These are phyloP conservation scores for Domatiomyces globalis DNA, from an alignment of 2,329 filamentous ascomycete genomes.

Conservation along the genomic window DNA sequence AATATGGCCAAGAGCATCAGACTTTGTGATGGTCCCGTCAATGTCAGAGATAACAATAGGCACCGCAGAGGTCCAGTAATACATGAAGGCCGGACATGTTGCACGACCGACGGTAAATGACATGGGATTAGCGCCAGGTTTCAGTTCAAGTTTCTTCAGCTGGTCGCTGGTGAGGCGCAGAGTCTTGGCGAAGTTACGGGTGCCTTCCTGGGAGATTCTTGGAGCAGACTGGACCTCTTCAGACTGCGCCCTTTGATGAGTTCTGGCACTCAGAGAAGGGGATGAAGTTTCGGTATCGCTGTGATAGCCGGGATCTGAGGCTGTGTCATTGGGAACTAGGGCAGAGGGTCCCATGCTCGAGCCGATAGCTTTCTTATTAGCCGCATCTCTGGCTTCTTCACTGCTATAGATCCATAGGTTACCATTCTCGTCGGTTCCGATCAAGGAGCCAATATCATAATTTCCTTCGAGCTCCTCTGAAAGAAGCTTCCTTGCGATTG, in stretches of 20 bases:
- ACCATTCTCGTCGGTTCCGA: slow-evolving; percentile 86
- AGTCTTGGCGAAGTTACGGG: slow-evolving; percentile 90
- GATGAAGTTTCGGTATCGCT: slow-evolving; percentile 64
- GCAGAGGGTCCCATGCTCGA: slow-evolving; percentile 37
- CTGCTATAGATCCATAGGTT: slow-evolving; percentile 99
- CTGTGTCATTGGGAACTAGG: slow-evolving; percentile 56
- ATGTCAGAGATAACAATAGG: slow-evolving; percentile 98
- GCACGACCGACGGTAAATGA: slow-evolving; percentile 93
- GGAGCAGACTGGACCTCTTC: slow-evolving; percentile 43
- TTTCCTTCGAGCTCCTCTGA: slow-evolving; percentile 86
- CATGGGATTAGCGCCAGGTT: slow-evolving; percentile 79
- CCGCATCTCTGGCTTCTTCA: slow-evolving; percentile 85
- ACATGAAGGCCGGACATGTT: slow-evolving; percentile 85
- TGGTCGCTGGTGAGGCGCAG: slow-evolving; percentile 89
- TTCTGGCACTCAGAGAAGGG: slow-evolving; percentile 46
- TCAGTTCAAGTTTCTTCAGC: slow-evolving; percentile 69
- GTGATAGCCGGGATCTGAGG: slow-evolving; percentile 88
- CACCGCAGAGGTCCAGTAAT: slow-evolving; percentile 77
- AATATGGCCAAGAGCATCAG: slow-evolving; percentile 84
- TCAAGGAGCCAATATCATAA: slow-evolving; percentile 89
- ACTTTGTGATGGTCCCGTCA: slow-evolving; percentile 97
- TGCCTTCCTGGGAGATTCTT: slow-evolving; percentile 47
- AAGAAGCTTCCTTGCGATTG: slow-evolving; percentile 83
- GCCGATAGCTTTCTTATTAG: slow-evolving; percentile 49
- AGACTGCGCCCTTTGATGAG: slow-evolving; percentile 45